A percentile compares a stretch with the other conserved stretches of the same genome.
Evolutionary conservation across 2,329 filamentous ascomycete species (phyloP).

Genomic region (Alternaria sp.): DNA sequence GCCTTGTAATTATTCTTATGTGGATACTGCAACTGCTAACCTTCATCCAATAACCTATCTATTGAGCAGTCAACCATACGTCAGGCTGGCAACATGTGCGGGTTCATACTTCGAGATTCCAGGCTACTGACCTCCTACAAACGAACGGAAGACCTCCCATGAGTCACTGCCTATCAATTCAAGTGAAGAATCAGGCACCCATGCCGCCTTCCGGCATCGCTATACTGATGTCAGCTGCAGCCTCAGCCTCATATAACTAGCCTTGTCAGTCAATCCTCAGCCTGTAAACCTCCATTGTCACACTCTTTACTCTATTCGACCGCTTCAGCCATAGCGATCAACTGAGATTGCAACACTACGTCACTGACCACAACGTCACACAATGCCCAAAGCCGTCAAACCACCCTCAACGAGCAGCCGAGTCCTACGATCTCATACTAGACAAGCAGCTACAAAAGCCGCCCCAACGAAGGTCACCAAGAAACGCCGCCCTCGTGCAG

Average conservation of each 20-base stretch:
- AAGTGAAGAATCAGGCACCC: conserved; percentile 10
- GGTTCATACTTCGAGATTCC: neutral
- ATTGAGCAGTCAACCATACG: neutral
- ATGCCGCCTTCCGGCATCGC: neutral
- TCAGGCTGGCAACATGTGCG: neutral
- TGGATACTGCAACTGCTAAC: neutral
- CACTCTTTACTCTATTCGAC: neutral
- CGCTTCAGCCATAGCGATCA: neutral
- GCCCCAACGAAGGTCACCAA: conserved; percentile 2
- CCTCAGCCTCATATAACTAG: conserved; percentile 4
- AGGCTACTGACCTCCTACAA: neutral
- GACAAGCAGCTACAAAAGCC: neutral
- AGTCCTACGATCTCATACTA: conserved; percentile 27
- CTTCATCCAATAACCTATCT: neutral
- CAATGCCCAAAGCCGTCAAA: neutral
- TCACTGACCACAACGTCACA: neutral
- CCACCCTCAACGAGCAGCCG: neutral
- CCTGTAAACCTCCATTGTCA: neutral
- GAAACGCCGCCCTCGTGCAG: conserved; percentile 20
- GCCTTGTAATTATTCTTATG: neutral
- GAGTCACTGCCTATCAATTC: neutral
- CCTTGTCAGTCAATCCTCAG: neutral
- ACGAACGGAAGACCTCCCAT: neutral
- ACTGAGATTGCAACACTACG: neutral
- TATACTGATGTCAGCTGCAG: conserved; percentile 7